phyloP scores from a whole-genome alignment of 805 yeast species.

The Teunomyces cretensis region DNA sequence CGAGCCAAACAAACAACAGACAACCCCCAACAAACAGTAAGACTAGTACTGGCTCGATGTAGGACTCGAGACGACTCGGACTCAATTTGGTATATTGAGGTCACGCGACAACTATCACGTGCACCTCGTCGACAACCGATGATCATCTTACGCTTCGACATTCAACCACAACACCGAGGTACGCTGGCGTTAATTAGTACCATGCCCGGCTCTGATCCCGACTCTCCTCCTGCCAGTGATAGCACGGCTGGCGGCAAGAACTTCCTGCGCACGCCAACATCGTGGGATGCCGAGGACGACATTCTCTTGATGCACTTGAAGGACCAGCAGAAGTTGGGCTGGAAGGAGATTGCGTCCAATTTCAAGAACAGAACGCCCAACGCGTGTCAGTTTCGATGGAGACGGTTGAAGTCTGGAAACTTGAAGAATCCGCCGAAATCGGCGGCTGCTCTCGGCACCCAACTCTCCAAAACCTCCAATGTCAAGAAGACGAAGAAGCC shows the following conservation, averaged over 20 bases:
- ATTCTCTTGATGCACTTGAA: conserved; percentile 45
- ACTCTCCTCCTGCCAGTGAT: neutral
- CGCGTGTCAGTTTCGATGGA: conserved; percentile 36
- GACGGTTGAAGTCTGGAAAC: conserved; percentile 45
- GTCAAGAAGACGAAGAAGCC: conserved; percentile 12
- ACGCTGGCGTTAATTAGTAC: conserved; percentile 2
- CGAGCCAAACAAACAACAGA: too few relatives aligned
- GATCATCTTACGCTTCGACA: conserved; percentile 3
- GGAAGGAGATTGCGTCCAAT: conserved; percentile 47
- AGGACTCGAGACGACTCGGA: too few relatives aligned
- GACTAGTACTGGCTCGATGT: too few relatives aligned
- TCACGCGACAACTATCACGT: neutral
- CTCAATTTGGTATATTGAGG: too few relatives aligned
- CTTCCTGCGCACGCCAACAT: conserved; percentile 42
- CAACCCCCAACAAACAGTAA: too few relatives aligned
- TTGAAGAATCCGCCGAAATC: conserved; percentile 44
- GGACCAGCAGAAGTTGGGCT: conserved; percentile 46
- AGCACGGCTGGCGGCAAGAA: conserved; percentile 18
- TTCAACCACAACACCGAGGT: neutral
- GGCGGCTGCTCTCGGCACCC: conserved; percentile 23
- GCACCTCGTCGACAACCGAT: conserved; percentile 1
- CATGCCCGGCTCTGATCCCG: conserved; percentile 3
- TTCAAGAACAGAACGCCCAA: conserved; percentile 46
- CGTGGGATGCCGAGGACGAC: conserved; percentile 50
- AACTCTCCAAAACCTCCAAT: conserved; percentile 8